Conservation (phyloP, 2,329 filamentous ascomycete genomes). For the Epichloe hybrida region DNA sequence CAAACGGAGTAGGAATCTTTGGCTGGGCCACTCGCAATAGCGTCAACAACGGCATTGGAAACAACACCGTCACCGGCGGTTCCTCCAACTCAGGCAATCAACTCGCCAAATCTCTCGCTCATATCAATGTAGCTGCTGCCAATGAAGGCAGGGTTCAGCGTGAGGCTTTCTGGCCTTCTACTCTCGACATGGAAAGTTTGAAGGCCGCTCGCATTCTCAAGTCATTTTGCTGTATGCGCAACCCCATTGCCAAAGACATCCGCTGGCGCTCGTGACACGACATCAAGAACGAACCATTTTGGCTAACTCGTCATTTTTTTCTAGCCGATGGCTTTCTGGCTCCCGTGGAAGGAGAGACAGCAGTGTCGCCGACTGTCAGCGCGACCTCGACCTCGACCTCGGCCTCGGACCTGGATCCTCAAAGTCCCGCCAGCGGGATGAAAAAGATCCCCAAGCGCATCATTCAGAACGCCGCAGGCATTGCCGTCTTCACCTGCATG, state of each 20-base stretch:
- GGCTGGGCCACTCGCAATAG: constrained; percentile 38
- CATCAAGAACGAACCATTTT: not conserved
- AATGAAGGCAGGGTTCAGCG: constrained; percentile 21
- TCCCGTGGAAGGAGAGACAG: constrained; percentile 20
- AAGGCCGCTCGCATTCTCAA: constrained; percentile 82
- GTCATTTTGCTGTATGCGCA: constrained; percentile 67
- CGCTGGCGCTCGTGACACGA: not conserved
- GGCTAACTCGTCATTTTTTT: constrained; percentile 3
- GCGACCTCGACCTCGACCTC: constrained; percentile 16
- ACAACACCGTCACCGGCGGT: not conserved
- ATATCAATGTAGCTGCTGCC: constrained; percentile 22
- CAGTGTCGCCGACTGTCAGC: not conserved
- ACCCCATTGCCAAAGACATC: not conserved
- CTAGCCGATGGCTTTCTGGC: constrained; percentile 44
- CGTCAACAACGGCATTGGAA: constrained; percentile 10
- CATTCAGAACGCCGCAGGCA: constrained; percentile 75
- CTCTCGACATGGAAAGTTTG: constrained; percentile 77
- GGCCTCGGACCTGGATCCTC: constrained; percentile 22
- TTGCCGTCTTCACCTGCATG: constrained; percentile 94
- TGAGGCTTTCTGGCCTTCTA: constrained; percentile 76
- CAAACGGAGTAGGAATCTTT: constrained; percentile 19
- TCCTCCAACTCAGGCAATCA: not conserved
- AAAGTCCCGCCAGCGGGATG: constrained; percentile 37
- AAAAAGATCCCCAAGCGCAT: constrained; percentile 81
- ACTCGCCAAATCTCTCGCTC: constrained; percentile 13